phyloP scores from a whole-genome alignment of 257 asterid species.

The Gardenia jasminoides region DNA sequence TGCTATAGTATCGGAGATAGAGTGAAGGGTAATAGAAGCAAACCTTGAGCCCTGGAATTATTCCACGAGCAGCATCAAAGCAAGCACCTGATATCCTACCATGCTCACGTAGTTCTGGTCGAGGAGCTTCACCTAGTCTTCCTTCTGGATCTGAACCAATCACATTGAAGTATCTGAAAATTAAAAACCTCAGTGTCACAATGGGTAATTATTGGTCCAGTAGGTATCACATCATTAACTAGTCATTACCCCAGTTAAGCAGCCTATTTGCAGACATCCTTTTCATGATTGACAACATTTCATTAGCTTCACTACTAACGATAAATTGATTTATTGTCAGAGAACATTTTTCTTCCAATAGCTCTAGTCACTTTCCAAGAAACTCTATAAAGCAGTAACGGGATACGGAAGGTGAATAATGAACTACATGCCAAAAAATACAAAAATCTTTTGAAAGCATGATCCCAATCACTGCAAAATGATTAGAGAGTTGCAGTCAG shows the following conservation, averaged over 20 bases:
- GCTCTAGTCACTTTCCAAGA: background rate
- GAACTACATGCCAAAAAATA: background rate
- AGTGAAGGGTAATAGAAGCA: conserved; percentile 8
- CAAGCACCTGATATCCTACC: conserved; percentile 95
- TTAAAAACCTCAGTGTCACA: conserved; percentile 15
- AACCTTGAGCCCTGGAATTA: conserved; percentile 82
- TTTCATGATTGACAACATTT: background rate
- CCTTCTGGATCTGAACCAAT: conserved; percentile 86
- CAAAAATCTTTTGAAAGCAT: too few relatives aligned
- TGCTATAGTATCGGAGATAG: background rate
- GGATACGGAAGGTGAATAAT: background rate
- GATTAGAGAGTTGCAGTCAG: background rate
- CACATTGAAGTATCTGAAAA: conserved; percentile 46
- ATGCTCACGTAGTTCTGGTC: conserved; percentile 84
- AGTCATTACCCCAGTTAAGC: background rate
- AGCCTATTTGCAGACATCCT: background rate
- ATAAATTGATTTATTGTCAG: background rate
- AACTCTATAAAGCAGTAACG: background rate
- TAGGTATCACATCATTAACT: background rate
- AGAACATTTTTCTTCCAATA: background rate
- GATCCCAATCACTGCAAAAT: background rate
- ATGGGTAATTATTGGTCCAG: conserved; percentile 1
- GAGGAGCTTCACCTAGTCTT: conserved; percentile 95
- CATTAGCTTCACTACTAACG: background rate
- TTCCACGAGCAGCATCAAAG: conserved; percentile 92